Evolutionary conservation across 306 rosid genomes (phyloP).

Genomic region (Quercus agrifolia): DNA sequence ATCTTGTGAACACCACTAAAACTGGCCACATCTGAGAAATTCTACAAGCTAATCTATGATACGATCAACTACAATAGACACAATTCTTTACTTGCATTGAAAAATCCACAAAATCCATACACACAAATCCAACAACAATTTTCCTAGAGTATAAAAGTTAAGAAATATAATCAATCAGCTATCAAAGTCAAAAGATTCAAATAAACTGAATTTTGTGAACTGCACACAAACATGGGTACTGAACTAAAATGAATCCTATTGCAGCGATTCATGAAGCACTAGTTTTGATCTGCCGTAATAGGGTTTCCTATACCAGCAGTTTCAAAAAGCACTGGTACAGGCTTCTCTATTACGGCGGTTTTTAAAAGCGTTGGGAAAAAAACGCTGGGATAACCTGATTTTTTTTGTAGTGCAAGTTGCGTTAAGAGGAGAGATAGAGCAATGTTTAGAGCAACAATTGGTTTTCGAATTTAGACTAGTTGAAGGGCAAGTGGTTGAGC

Average conservation of each 20-base stretch:
- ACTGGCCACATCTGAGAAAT: not conserved
- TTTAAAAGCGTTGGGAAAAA: too few relatives aligned
- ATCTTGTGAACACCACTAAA: too few relatives aligned
- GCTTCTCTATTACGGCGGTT: too few relatives aligned
- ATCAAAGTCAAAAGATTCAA: not conserved
- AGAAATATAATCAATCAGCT: not conserved
- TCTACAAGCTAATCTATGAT: not conserved
- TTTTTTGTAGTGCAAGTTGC: too few relatives aligned
- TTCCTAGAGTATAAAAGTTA: not conserved
- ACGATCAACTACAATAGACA: not conserved
- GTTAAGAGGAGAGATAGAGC: not conserved
- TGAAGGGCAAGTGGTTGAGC: not conserved
- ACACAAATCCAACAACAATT: not conserved
- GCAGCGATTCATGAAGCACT: too few relatives aligned
- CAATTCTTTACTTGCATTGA: not conserved
- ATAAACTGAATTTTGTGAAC: not conserved
- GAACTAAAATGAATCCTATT: not conserved
- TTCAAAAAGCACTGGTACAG: not conserved
- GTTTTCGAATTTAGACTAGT: not conserved
- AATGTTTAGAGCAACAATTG: not conserved
- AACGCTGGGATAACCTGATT: too few relatives aligned
- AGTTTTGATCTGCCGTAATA: too few relatives aligned
- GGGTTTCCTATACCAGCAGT: slow-evolving; percentile 35
- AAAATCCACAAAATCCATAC: not conserved
- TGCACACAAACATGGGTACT: not conserved